Evolutionary conservation across 192 early-diverging fungal genomes (phyloP).

Genomic region (Fimicolochytrium jonesii): DNA sequence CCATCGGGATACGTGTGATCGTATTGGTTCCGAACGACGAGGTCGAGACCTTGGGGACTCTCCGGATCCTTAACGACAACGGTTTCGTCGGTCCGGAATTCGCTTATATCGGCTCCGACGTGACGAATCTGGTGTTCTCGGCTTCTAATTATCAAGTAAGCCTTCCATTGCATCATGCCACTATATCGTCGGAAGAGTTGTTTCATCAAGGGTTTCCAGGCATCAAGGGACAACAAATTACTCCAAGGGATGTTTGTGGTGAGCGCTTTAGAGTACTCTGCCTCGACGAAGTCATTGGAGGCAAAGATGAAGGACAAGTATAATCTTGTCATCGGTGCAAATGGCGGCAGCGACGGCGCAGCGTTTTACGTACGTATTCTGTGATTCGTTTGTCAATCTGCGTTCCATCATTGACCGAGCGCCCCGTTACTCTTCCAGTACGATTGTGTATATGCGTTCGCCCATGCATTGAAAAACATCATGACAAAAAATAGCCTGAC

Average conservation of each 20-base stretch:
- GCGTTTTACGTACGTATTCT: too few relatives aligned
- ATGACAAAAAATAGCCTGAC: slow-evolving; percentile 5
- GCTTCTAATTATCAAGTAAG: too few relatives aligned
- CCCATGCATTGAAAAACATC: slow-evolving; percentile 11
- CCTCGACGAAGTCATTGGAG: not conserved
- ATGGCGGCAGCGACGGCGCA: too few relatives aligned
- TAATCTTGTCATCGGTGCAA: too few relatives aligned
- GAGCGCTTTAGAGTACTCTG: slow-evolving; percentile 6
- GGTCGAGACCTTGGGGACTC: not conserved
- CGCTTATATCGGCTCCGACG: slow-evolving; percentile 7
- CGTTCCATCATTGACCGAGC: not conserved
- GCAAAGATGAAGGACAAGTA: not conserved
- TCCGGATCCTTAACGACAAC: not conserved
- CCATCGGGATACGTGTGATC: slow-evolving; percentile 2
- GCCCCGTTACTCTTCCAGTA: too few relatives aligned
- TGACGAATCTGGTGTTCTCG: too few relatives aligned
- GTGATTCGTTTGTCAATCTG: too few relatives aligned
- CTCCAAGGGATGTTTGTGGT: slow-evolving; percentile 6
- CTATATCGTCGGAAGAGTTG: too few relatives aligned
- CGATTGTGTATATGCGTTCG: slow-evolving; percentile 10
- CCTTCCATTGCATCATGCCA: too few relatives aligned
- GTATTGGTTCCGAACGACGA: not conserved
- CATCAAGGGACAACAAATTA: too few relatives aligned
- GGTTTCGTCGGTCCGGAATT: slow-evolving; percentile 13
- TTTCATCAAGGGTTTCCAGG: too few relatives aligned